Evolutionary conservation across 257 asterid genomes (phyloP).

Genomic region (Solanum tacnaense): DNA sequence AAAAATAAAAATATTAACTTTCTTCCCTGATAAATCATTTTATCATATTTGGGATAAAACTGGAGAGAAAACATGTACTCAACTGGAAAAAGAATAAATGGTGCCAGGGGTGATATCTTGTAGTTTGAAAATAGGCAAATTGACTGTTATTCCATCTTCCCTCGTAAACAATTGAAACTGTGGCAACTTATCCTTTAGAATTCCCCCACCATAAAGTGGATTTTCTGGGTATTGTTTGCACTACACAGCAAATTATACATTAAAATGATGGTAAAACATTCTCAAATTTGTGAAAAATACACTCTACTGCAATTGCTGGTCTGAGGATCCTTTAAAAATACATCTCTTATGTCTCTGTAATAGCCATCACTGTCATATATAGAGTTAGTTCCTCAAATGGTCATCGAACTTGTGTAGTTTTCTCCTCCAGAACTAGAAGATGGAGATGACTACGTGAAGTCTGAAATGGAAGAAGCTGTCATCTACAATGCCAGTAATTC

Average conservation of each 20-base stretch:
- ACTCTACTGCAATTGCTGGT: background rate
- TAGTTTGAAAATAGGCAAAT: constrained; percentile 20
- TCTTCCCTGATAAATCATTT: background rate
- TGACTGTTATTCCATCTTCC: constrained; percentile 4
- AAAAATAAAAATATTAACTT: background rate
- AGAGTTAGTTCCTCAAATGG: background rate
- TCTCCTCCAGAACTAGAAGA: background rate
- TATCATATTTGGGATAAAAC: background rate
- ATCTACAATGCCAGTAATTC: background rate
- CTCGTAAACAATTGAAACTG: background rate
- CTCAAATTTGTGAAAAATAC: background rate
- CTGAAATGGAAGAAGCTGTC: background rate
- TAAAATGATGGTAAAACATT: background rate
- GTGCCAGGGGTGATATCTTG: constrained; percentile 26
- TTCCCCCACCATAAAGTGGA: constrained; percentile 65
- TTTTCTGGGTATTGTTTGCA: constrained; percentile 48
- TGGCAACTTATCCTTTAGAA: constrained; percentile 27
- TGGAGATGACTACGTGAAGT: background rate
- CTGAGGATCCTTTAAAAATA: background rate
- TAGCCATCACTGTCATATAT: background rate
- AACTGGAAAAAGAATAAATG: constrained; percentile 62
- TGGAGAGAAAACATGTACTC: constrained; percentile 2
- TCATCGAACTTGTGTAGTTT: background rate
- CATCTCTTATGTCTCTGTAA: background rate
- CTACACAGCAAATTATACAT: constrained; percentile 9